These are phyloP conservation scores for Stipa capillata DNA, from an alignment of 176 grass and related monocot species.

Conservation along the genomic window DNA sequence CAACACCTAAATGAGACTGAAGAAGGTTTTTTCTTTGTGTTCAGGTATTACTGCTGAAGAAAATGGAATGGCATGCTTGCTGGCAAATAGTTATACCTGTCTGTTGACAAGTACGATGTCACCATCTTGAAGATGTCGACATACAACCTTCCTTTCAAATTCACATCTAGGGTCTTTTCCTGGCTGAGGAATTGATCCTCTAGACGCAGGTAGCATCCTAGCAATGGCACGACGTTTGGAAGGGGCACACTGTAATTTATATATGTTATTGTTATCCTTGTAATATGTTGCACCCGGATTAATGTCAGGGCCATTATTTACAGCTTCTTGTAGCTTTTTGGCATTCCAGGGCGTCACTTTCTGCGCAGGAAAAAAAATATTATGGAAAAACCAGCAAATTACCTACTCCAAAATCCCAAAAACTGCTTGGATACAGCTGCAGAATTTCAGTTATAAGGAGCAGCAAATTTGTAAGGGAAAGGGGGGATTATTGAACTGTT, in stretches of 20 bases:
- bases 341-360: conserved; percentile 84
- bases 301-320: conserved; percentile 71
- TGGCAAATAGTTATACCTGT: conserved; percentile 50
- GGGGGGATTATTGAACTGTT: too few species aligned
- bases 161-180: conserved; percentile 66
- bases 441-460: neutral
- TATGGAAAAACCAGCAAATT: neutral
- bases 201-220: conserved; percentile 59
- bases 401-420: conserved; percentile 10
- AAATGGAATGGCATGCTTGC: neutral
- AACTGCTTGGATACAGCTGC: neutral
- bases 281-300: conserved; percentile 85
- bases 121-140: conserved; percentile 83
- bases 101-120: conserved; percentile 93
- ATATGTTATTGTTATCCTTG: conserved; percentile 49
- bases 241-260: conserved; percentile 43
- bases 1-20: neutral
- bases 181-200: conserved; percentile 39
- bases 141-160: conserved; percentile 79
- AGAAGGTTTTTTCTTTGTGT: neutral
- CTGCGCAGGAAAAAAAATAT: conserved; percentile 29
- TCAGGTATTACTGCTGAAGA: neutral
- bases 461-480: neutral
- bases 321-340: conserved; percentile 53
- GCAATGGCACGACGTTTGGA: conserved; percentile 36